Conservation (phyloP, 371 early-diverging fungal genomes). For the Rhizopus stolonifer region DNA sequence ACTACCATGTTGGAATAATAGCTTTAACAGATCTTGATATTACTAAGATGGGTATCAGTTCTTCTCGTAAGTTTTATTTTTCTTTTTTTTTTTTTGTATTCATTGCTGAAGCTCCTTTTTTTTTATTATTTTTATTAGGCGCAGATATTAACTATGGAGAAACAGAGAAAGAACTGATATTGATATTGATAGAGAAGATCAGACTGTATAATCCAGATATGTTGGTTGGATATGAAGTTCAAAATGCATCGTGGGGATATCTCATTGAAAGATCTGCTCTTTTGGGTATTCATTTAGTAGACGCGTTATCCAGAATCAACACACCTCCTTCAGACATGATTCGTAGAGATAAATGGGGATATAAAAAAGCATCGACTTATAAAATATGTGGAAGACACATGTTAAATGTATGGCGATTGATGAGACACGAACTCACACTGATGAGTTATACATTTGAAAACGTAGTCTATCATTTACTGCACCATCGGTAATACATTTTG, state of each 20-base stretch:
- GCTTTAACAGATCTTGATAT: constrained; percentile 29
- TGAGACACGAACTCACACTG: constrained; percentile 69
- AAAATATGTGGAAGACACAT: constrained; percentile 76
- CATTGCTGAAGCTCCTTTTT: too few relatives aligned
- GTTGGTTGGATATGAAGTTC: constrained; percentile 83
- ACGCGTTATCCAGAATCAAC: constrained; percentile 49
- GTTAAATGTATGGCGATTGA: constrained; percentile 86
- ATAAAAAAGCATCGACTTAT: constrained; percentile 61
- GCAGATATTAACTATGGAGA: constrained; percentile 36
- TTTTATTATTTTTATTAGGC: constrained; percentile 15
- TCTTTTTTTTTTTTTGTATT: too few relatives aligned
- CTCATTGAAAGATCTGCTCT: constrained; percentile 63
- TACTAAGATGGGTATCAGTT: constrained; percentile 34
- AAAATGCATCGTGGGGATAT: constrained; percentile 87
- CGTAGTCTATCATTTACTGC: constrained; percentile 68
- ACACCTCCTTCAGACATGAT: constrained; percentile 6
- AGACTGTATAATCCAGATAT: constrained; percentile 81
- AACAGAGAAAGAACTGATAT: constrained; percentile 57
- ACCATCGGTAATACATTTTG: constrained; percentile 53
- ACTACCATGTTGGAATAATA: constrained; percentile 38
- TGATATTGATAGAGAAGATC: constrained; percentile 48
- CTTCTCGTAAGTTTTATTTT: constrained; percentile 9
- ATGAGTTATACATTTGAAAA: constrained; percentile 80
- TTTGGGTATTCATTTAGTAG: constrained; percentile 49
- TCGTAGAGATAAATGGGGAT: constrained; percentile 55